A percentile compares a stretch with the other conserved stretches of the same genome.
phyloP scores from a whole-genome alignment of 768 basidiomycete species.

The Auricularia sp. region DNA sequence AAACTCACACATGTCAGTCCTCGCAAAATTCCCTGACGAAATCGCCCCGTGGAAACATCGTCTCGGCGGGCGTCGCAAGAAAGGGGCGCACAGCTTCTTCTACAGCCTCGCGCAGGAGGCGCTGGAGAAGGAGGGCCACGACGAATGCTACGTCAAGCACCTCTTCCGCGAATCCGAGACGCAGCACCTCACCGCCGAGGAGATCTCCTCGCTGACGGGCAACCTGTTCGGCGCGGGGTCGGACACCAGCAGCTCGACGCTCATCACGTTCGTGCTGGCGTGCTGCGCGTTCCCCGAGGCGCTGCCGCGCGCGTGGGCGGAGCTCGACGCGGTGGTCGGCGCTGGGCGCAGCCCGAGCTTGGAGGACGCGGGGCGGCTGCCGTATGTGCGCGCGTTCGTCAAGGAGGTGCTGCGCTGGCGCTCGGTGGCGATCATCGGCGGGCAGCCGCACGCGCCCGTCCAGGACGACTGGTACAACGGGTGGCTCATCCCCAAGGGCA shows the following conservation, averaged over 20 bases:
- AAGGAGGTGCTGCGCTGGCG: slow-evolving; percentile 50
- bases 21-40: too few species aligned
- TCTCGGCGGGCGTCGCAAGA: too few species aligned
- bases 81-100: too few species aligned
- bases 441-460: slow-evolving; percentile 7
- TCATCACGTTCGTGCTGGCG: slow-evolving; percentile 46
- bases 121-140: too few species aligned
- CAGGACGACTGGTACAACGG: slow-evolving; percentile 19
- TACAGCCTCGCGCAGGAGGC: too few species aligned
- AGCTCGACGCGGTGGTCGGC: slow-evolving; percentile 54
- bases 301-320: slow-evolving; percentile 47
- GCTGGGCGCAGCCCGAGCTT: slow-evolving; percentile 47
- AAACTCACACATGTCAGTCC: too few species aligned
- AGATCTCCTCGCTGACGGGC: too few species aligned
- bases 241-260: neutral
- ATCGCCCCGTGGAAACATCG: too few species aligned
- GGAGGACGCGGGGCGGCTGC: slow-evolving; percentile 42
- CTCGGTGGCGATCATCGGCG: slow-evolving; percentile 47
- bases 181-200: too few species aligned
- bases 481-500: slow-evolving; percentile 51
- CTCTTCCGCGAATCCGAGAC: too few species aligned
- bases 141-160: too few species aligned
- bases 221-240: too few species aligned
- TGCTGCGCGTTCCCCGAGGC: slow-evolving; percentile 53
- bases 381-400: slow-evolving; percentile 49